A percentile compares a stretch with the other conserved stretches of the same genome.
Conservation (phyloP, 225 moss, liverwort and hornwort species). For the Takakia lepidozioides region DNA sequence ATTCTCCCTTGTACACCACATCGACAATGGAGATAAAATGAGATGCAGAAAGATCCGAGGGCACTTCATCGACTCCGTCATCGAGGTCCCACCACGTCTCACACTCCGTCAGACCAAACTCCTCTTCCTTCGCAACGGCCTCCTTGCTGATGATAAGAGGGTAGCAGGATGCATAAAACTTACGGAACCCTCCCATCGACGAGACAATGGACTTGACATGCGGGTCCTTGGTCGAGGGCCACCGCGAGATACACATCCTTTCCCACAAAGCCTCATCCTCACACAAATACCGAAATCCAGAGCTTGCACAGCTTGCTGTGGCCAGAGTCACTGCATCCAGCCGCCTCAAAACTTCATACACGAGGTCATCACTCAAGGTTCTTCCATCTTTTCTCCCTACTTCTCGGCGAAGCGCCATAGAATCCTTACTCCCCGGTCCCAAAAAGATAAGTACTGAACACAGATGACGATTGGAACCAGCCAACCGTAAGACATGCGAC, state of each 20-base stretch:
- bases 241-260: slow-evolving; percentile 37
- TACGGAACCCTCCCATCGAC: slow-evolving; percentile 51
- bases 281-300: slow-evolving; percentile 41
- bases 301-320: slow-evolving; percentile 59
- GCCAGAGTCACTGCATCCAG: slow-evolving; percentile 71
- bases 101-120: not conserved
- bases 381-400: no score
- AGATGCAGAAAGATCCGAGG: slow-evolving; percentile 6
- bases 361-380: no score
- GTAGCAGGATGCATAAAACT: slow-evolving; percentile 53
- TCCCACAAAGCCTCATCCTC: slow-evolving; percentile 47
- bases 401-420: no score
- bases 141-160: slow-evolving; percentile 25
- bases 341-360: slow-evolving; percentile 52
- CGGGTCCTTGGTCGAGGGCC: slow-evolving; percentile 59
- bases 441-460: no score
- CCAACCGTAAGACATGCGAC: no score
- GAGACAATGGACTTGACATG: slow-evolving; percentile 32
- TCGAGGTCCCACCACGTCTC: not conserved
- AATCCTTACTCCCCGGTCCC: no score
- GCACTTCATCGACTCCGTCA: slow-evolving; percentile 7
- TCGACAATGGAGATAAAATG: slow-evolving; percentile 73
- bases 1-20: slow-evolving; percentile 45
- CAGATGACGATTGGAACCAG: no score
- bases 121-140: not conserved